phyloP scores from a whole-genome alignment of 2,329 filamentous ascomycete species.

The Penicillium sp. region DNA sequence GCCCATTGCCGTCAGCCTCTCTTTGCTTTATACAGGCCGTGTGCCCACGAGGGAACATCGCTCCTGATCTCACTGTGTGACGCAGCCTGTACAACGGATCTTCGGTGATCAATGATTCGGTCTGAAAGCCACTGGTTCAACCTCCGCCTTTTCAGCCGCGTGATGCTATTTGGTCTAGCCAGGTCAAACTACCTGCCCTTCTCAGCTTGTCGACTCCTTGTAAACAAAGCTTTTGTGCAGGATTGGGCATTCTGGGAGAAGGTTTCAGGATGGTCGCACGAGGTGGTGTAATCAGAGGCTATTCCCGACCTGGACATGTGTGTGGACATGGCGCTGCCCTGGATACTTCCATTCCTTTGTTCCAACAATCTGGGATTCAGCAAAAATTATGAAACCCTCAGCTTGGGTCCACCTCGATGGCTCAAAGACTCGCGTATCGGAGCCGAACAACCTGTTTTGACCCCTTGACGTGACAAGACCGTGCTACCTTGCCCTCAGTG shows the following conservation, averaged over 20 bases:
- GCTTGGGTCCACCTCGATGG: background rate
- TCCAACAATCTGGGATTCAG: background rate
- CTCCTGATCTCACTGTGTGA: conserved; percentile 26
- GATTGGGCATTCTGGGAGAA: background rate
- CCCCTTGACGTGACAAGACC: background rate
- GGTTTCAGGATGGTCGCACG: conserved; percentile 11
- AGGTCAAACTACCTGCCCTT: background rate
- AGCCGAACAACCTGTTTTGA: background rate
- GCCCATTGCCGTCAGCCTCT: background rate
- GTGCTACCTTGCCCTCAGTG: background rate
- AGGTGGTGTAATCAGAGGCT: conserved; percentile 7
- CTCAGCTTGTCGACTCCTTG: conserved; percentile 8
- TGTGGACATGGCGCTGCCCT: conserved; percentile 2
- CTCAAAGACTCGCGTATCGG: background rate
- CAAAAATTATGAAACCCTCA: background rate
- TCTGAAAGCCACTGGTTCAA: conserved; percentile 11
- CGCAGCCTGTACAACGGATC: conserved; percentile 21
- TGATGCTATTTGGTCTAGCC: conserved; percentile 6
- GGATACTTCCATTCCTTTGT: background rate
- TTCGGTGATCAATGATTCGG: conserved; percentile 9
- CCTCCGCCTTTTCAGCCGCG: conserved; percentile 10
- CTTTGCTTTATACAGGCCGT: conserved; percentile 13
- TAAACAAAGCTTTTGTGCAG: background rate
- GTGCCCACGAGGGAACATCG: conserved; percentile 10
- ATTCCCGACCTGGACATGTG: conserved; percentile 1